Evolutionary conservation across 2,329 filamentous ascomycete genomes (phyloP).

Genomic region (Diatrype stigma): DNA sequence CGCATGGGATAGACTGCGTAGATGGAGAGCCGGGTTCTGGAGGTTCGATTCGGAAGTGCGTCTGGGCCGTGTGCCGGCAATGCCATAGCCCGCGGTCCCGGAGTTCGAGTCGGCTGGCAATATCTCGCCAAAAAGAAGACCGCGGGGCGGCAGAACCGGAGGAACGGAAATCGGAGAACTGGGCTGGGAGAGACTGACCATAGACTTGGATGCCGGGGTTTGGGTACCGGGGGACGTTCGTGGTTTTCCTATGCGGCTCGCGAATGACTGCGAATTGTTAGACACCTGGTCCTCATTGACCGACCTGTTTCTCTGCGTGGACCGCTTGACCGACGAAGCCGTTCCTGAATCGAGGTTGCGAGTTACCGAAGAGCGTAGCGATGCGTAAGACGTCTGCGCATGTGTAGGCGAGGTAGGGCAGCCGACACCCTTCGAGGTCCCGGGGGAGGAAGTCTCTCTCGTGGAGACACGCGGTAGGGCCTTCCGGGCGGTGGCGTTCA

Average conservation of each 20-base stretch:
- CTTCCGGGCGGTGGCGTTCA: slow-evolving; percentile 33
- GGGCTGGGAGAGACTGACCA: slow-evolving; percentile 36
- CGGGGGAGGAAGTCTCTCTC: slow-evolving; percentile 31
- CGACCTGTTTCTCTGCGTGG: slow-evolving; percentile 43
- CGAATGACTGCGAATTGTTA: slow-evolving; percentile 54
- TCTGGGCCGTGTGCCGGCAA: slow-evolving; percentile 48
- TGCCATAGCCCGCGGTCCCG: slow-evolving; percentile 56
- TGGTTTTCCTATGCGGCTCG: slow-evolving; percentile 55
- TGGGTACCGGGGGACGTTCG: slow-evolving; percentile 32
- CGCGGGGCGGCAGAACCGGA: slow-evolving; percentile 33
- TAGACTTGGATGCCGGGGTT: slow-evolving; percentile 39
- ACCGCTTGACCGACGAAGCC: slow-evolving; percentile 25
- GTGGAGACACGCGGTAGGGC: slow-evolving; percentile 29
- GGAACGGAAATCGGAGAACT: slow-evolving; percentile 21
- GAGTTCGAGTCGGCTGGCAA: slow-evolving; percentile 53
- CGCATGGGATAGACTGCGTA: slow-evolving; percentile 52
- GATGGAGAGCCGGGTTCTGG: slow-evolving; percentile 45
- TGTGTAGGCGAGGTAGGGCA: slow-evolving; percentile 20
- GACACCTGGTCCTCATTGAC: slow-evolving; percentile 48
- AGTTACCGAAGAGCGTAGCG: slow-evolving; percentile 34
- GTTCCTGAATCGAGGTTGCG: slow-evolving; percentile 27
- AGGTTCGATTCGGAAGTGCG: slow-evolving; percentile 71
- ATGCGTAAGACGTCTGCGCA: slow-evolving; percentile 37
- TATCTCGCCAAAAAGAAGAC: slow-evolving; percentile 73
- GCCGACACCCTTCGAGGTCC: slow-evolving; percentile 26